Evolutionary conservation across 2,329 filamentous ascomycete species (phyloP).

Genomic region (Xylariales sp.): DNA sequence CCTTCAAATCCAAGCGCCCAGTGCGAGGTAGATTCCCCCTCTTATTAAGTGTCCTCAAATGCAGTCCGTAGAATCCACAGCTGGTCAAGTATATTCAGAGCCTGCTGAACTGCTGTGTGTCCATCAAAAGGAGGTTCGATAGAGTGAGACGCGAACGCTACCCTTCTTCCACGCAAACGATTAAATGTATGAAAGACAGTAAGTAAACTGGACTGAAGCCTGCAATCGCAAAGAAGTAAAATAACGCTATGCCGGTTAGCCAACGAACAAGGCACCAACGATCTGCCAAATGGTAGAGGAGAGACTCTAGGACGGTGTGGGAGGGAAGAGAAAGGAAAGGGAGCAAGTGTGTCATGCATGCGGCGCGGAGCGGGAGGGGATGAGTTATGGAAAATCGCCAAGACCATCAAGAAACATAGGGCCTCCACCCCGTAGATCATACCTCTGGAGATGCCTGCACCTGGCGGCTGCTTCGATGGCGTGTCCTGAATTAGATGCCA

Average conservation of each 20-base stretch:
- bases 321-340: conserved; percentile 13
- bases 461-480: conserved; percentile 11
- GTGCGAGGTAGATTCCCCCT: not conserved
- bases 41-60: conserved; percentile 8
- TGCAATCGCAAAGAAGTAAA: conserved; percentile 22
- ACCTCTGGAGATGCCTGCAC: conserved; percentile 12
- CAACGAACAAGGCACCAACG: conserved; percentile 28
- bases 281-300: conserved; percentile 15
- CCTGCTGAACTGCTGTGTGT: conserved; percentile 45
- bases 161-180: conserved; percentile 5
- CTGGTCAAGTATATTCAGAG: conserved; percentile 40
- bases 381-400: conserved; percentile 10
- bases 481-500: conserved; percentile 1
- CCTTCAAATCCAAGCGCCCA: conserved; percentile 10
- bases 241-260: conserved; percentile 28
- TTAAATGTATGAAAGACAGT: conserved; percentile 19
- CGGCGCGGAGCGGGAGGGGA: conserved; percentile 6
- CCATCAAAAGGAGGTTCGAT: conserved; percentile 27
- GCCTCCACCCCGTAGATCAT: conserved; percentile 11
- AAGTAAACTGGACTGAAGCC: conserved; percentile 27
- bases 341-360: conserved; percentile 4
- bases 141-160: no score
- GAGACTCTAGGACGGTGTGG: conserved; percentile 12
- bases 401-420: conserved; percentile 11
- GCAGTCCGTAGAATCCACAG: conserved; percentile 10